Conservation (phyloP, 208 protist species). For the Acanthamoeba castellanii region DNA sequence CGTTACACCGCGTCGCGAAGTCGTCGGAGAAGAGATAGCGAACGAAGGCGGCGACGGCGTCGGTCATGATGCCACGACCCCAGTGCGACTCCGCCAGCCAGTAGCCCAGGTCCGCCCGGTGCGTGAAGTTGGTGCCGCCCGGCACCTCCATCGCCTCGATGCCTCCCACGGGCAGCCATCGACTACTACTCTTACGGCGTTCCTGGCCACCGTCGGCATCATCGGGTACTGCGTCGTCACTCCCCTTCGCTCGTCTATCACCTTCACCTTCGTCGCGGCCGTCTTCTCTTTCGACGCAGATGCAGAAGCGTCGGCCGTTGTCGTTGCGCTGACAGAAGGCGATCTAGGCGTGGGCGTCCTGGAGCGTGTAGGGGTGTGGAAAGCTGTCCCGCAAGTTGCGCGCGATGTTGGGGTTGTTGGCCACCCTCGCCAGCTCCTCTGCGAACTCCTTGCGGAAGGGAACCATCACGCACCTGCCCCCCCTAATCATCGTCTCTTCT, state of each 20-base stretch:
- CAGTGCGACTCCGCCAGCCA: constrained; percentile 69
- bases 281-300: constrained; percentile 2
- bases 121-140: background rate
- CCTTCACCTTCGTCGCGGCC: background rate
- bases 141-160: background rate
- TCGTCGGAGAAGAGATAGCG: constrained; percentile 36
- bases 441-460: constrained; percentile 18
- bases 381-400: constrained; percentile 41
- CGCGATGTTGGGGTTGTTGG: constrained; percentile 56
- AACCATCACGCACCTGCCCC: background rate
- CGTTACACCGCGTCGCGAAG: background rate
- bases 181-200: background rate
- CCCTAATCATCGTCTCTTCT: background rate
- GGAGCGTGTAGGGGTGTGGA: constrained; percentile 53
- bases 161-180: background rate
- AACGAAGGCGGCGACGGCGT: constrained; percentile 1
- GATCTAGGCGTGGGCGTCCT: constrained; percentile 6
- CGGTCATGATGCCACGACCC: constrained; percentile 51
- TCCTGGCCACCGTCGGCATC: no score
- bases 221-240: background rate
- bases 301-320: constrained; percentile 66
- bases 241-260: background rate
- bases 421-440: constrained; percentile 27
- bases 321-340: background rate
- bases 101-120: constrained; percentile 20